Evolutionary conservation across 176 grass and related monocot species (phyloP), one percentile per base, ranked within the genome.

Genomic region (Oryza meridionalis): DNA sequence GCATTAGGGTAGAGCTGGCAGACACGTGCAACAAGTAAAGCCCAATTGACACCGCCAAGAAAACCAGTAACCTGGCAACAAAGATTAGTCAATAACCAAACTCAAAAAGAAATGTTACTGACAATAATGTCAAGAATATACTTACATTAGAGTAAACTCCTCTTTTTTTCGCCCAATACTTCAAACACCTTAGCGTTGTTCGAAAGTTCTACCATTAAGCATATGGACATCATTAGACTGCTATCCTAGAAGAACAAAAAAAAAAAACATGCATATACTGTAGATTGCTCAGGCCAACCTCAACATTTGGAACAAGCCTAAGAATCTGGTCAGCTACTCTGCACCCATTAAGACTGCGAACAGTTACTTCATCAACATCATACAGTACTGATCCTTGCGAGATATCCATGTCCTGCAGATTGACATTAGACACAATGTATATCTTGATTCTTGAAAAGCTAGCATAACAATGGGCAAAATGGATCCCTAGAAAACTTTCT

Each of bases 1-100:
- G 93, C 93, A 88, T 99, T 99, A 71, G 96, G 96, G 81, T 94
- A 99, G 17, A 99, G 88, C 37, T 99, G 96, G 86, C 96, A 99
- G 43, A 99, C 83, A 25, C 91, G 91, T 40, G 93, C 96, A 38
- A 90, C 93, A 45, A 99, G 77, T 43, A 99, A 87, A 73, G 96
- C 96, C 96, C 91, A 96, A 71, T 99, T 99, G 59, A 99, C 93
- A 84, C 96, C 96, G 35, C 96, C 93, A 88, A 99, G 91, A 86
- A 95, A 99, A 44, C 96, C 96, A 80, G 93, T 99, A 45, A 99
- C 93, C 96, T 99, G 71, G 59, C 3, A 33, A 51, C 12, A 78
- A 19, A 65, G 29, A 72, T 6, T 9, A 85, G 17, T 79, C 14
- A 73, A 50, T 85, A 26, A 16, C 6, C 19, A 13, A 47, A 67